These are phyloP conservation scores for Alnus glutinosa DNA, from an alignment of 306 rosid genomes.

Conservation along the genomic window DNA sequence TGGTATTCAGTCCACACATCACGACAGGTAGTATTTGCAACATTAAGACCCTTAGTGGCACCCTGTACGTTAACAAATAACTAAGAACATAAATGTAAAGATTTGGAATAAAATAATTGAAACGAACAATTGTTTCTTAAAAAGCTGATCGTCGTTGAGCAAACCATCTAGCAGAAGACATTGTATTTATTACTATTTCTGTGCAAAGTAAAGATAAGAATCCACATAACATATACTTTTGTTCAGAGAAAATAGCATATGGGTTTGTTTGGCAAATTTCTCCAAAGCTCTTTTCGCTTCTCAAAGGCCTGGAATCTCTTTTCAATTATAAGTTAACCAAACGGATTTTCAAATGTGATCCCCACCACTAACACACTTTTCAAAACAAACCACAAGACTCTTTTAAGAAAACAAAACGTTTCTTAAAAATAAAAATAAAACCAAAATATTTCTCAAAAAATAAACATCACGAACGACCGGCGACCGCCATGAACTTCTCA, in stretches of 20 bases:
- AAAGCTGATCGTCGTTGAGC: neutral
- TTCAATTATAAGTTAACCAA: too few species aligned
- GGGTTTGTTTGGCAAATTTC: too few species aligned
- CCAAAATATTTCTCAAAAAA: too few species aligned
- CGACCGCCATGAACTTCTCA: too few species aligned
- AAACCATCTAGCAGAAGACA: neutral
- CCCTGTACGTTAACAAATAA: conserved; percentile 41
- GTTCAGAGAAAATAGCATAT: neutral
- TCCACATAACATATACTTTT: neutral
- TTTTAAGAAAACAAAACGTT: too few species aligned
- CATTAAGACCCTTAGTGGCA: conserved; percentile 64
- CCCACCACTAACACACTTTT: too few species aligned
- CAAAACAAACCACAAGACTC: too few species aligned
- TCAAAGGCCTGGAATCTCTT: too few species aligned
- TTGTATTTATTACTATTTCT: neutral
- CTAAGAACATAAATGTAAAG: conserved; percentile 12
- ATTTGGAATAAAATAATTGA: neutral
- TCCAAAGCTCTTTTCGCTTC: too few species aligned
- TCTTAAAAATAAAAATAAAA: too few species aligned
- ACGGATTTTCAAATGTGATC: too few species aligned
- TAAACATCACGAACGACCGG: too few species aligned
- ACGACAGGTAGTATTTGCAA: conserved; percentile 62
- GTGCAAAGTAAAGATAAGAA: neutral
- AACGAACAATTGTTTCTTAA: neutral
- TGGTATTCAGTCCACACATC: conserved; percentile 88